phyloP scores from a whole-genome alignment of 257 asterid genomes.

The Henckelia pumila region DNA sequence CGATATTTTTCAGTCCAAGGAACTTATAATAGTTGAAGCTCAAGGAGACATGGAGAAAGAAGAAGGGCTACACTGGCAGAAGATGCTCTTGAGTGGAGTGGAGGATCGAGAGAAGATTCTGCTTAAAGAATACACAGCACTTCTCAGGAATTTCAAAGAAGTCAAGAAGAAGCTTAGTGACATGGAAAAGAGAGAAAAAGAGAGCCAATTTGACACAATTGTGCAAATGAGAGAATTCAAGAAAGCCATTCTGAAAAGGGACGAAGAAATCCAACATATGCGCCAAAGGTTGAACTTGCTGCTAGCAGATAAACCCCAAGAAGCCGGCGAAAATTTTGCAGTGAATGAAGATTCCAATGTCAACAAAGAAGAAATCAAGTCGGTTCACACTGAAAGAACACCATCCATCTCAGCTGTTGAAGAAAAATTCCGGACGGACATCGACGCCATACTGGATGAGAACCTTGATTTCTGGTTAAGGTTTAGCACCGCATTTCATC shows the following conservation, averaged over 20 bases:
- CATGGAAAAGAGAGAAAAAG: slow-evolving; percentile 41
- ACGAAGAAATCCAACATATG: slow-evolving; percentile 37
- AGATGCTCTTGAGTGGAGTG: slow-evolving; percentile 46
- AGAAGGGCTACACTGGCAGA: slow-evolving; percentile 47
- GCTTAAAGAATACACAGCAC: slow-evolving; percentile 42
- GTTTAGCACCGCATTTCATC: slow-evolving; percentile 39
- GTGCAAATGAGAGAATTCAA: slow-evolving; percentile 39
- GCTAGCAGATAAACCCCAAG: no score
- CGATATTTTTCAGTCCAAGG: background rate
- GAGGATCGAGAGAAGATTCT: slow-evolving; percentile 54
- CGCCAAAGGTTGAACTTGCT: slow-evolving; percentile 21
- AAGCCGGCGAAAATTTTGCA: slow-evolving; percentile 12
- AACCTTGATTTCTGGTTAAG: slow-evolving; percentile 66
- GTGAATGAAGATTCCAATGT: slow-evolving; percentile 9
- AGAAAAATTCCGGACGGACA: slow-evolving; percentile 43
- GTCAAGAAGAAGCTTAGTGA: slow-evolving; percentile 38
- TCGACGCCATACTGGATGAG: slow-evolving; percentile 50
- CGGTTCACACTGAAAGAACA: slow-evolving; percentile 26
- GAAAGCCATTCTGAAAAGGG: slow-evolving; percentile 31
- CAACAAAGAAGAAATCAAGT: slow-evolving; percentile 27
- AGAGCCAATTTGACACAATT: slow-evolving; percentile 35
- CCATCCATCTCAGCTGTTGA: slow-evolving; percentile 35
- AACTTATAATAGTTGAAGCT: background rate
- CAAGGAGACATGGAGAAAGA: slow-evolving; percentile 14
- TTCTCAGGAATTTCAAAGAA: slow-evolving; percentile 48